phyloP scores from a whole-genome alignment of 495 filamentous ascomycete genomes.

The Cryomyces minteri region DNA sequence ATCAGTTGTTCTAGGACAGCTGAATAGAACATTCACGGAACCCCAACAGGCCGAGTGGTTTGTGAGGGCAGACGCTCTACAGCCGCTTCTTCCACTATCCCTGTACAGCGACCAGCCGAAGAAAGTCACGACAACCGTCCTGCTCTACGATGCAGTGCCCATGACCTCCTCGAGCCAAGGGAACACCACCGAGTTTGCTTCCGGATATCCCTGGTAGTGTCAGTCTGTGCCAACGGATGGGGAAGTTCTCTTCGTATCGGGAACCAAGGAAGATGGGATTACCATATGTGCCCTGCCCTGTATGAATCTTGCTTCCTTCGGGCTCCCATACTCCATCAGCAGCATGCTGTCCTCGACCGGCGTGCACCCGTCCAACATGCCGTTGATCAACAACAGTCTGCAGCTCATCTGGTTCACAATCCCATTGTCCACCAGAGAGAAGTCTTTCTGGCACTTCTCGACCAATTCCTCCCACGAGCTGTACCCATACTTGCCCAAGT shows the following conservation, averaged over 20 bases:
- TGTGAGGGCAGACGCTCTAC: too few relatives aligned
- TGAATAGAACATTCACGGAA: too few relatives aligned
- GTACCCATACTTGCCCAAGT: slow-evolving; percentile 43
- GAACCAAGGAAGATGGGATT: neutral
- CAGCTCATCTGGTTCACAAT: slow-evolving; percentile 39
- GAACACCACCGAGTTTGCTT: slow-evolving; percentile 9
- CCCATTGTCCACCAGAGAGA: slow-evolving; percentile 49
- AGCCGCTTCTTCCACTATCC: too few relatives aligned
- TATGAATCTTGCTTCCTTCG: slow-evolving; percentile 44
- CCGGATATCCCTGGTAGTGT: slow-evolving; percentile 1
- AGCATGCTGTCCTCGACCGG: slow-evolving; percentile 59
- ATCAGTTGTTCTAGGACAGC: too few relatives aligned
- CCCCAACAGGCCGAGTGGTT: too few relatives aligned
- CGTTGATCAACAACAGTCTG: slow-evolving; percentile 44
- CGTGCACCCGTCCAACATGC: slow-evolving; percentile 24
- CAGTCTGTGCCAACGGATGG: neutral
- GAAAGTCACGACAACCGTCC: too few relatives aligned
- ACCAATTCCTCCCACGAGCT: slow-evolving; percentile 35
- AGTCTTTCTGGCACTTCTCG: slow-evolving; percentile 42
- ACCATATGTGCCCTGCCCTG: slow-evolving; percentile 7
- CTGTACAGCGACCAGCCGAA: too few relatives aligned
- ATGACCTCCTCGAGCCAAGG: slow-evolving; percentile 16
- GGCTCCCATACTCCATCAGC: slow-evolving; percentile 49
- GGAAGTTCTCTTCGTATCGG: neutral
- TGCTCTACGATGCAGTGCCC: slow-evolving; percentile 2